Percentiles rank a stretch among this genome's conserved stretches.
phyloP scores from a whole-genome alignment of 441 rosid genomes.

The Viola pubescens region DNA sequence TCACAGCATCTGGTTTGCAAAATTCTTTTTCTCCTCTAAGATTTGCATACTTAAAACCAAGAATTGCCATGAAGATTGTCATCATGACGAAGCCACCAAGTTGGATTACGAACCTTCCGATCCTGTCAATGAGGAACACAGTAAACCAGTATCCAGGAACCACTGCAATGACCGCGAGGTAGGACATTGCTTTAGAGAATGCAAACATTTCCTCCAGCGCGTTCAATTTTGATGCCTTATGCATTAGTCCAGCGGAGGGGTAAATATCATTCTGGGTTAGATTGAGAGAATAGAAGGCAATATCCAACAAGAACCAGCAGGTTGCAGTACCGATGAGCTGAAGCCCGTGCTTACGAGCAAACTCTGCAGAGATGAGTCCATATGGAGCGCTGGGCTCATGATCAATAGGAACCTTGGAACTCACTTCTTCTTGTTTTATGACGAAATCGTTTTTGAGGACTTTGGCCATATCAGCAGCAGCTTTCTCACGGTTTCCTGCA shows the following conservation, averaged over 20 bases:
- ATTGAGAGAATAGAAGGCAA: slow-evolving; percentile 1
- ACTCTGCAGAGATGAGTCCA: slow-evolving; percentile 7
- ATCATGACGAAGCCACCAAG: slow-evolving; percentile 14
- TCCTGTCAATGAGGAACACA: slow-evolving; percentile 7
- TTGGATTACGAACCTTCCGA: slow-evolving; percentile 11
- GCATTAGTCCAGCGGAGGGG: slow-evolving; percentile 3
- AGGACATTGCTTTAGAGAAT: slow-evolving; percentile 6
- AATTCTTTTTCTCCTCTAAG: slow-evolving; percentile 23
- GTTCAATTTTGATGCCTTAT: slow-evolving; percentile 5
- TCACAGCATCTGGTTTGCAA: not conserved
- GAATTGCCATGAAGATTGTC: slow-evolving; percentile 42
- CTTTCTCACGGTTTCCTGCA: slow-evolving; percentile 40
- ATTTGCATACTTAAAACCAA: slow-evolving; percentile 23
- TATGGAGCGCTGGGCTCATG: not conserved
- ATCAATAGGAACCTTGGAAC: not conserved
- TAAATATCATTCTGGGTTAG: slow-evolving; percentile 10
- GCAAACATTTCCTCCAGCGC: slow-evolving; percentile 10
- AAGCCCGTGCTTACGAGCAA: not conserved
- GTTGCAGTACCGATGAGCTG: slow-evolving; percentile 8
- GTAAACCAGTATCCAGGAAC: slow-evolving; percentile 16
- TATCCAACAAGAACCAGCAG: slow-evolving; percentile 12
- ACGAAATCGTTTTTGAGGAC: slow-evolving; percentile 32
- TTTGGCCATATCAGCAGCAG: slow-evolving; percentile 49
- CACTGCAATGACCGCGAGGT: slow-evolving; percentile 6
- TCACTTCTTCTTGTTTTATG: not conserved